Evolutionary conservation across 2,329 filamentous ascomycete genomes (phyloP), one percentile per base, ranked within the genome.

Genomic region (Hortaea sp.): DNA sequence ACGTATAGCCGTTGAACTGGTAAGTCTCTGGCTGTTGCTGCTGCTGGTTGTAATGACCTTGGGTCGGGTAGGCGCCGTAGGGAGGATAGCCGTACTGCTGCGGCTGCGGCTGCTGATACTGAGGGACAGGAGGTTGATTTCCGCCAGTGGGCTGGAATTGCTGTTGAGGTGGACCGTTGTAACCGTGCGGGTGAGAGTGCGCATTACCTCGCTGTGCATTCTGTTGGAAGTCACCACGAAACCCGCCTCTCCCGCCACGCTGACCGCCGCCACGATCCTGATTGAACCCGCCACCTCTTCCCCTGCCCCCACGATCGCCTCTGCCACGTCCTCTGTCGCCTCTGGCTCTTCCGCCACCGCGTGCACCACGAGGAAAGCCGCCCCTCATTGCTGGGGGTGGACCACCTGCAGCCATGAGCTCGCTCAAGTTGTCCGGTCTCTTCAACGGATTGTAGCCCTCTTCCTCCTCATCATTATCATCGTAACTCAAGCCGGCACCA

Each of bases 1-100:
- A 60, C 6, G 47, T 52, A 30, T 59, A 54, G 63, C 71, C 71
- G 53, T 85, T 87, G 76, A 94, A 95, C 69, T 84, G 82, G 80
- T 95, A 95, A 73, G 95, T 85, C 76, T 95, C 74, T 87, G 89
- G 76, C 94, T 94, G 81, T 94, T 88, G 81, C 95, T 95, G 67
- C 87, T 94, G 48, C 28, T 51, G 48, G 11, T 43, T 49, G 13
- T 48, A 49, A 7, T 43, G 44, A 34, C 41, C 38, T 27, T 48
- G 45, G 28, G 42, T 28, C 83, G 53, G 39, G 11, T 50, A 44
- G 32, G 32, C 32, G 7, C n/a, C 20, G 4, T 20, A 20, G 4
- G 20, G 32, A 35, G 32, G 32, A 9, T 35, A n/a, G 2, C 9
- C 9, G 10, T 50, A 51, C 29, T 53, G 49, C 30, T 43, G 39